Evolutionary conservation across 805 yeast species (phyloP).

Genomic region (Saccharomycopsis olivae): DNA sequence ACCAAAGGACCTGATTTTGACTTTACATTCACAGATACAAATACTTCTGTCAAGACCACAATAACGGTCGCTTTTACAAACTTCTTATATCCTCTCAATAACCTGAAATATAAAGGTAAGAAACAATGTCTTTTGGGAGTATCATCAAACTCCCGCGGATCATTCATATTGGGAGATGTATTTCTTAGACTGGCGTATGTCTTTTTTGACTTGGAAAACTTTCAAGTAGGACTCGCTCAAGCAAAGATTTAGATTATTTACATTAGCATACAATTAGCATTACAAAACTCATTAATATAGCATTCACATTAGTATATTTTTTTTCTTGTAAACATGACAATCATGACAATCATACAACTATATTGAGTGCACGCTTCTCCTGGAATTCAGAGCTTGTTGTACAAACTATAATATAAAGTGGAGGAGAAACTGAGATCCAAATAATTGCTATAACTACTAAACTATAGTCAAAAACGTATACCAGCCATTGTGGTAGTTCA

Average conservation of each 20-base stretch:
- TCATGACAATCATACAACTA: too few species aligned
- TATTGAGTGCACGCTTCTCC: too few species aligned
- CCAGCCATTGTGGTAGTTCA: too few species aligned
- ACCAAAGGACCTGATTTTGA: conserved; percentile 27
- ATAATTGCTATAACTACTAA: too few species aligned
- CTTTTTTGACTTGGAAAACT: conserved; percentile 41
- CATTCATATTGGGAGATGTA: conserved; percentile 39
- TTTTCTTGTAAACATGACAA: too few species aligned
- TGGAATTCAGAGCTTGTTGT: too few species aligned
- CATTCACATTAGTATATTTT: too few species aligned
- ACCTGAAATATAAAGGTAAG: neutral
- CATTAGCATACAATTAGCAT: too few species aligned
- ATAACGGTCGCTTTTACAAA: conserved; percentile 38
- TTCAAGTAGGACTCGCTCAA: conserved; percentile 35
- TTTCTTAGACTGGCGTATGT: conserved; percentile 42
- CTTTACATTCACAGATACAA: conserved; percentile 47
- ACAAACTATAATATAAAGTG: too few species aligned
- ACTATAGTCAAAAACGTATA: too few species aligned
- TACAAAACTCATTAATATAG: too few species aligned
- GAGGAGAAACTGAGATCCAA: too few species aligned
- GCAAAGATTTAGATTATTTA: conserved; percentile 24
- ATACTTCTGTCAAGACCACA: conserved; percentile 18
- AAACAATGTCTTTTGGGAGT: conserved; percentile 27
- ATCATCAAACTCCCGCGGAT: conserved; percentile 16
- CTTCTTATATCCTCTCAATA: conserved; percentile 16